Base-by-base conservation (phyloP, 805 yeast species). In the Candida glaebosa region DNA sequence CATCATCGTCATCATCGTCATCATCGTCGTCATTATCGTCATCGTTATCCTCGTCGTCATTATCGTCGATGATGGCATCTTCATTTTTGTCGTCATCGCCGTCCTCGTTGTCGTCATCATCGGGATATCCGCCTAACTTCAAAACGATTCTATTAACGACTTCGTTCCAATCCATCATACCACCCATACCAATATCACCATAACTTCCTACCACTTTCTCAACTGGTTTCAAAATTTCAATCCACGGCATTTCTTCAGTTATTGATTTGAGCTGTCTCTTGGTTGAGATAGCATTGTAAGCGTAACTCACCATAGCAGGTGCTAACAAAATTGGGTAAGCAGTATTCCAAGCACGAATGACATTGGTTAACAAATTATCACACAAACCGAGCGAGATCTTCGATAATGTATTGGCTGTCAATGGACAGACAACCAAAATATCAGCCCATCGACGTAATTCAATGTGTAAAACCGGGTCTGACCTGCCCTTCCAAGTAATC, bases 121-220 rank as follows among this genome's bases (percentile, higher is more conserved):
- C 78, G 1, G 75, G 75, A 46, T 68, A 70, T 37, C 79, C 65
- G 40, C 73, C 80, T 45, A 89, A 67, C 57, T 82, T 84, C 63
- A 81, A 71, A 16, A 86, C 95, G 37, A 87, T 74, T 52, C 81
- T 80, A 57, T 89, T 95, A 15, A 89, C 96, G 52, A 93, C 84
- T 60, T 90, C 97, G 59, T 87, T 85, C 80, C 95, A 88, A 53
- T 93, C 98, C 83, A 90, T 84, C 98, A 93, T 93, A 41, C 99
- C 98, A 37, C 99, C 98, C 88, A 93, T 85, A n/a, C 98, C 98
- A 42, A 93, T 89, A 53, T 91, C 98, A 46, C 99, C 98, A 67
- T 90, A 88, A 32, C 87, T 78, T 42, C 95, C 88, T 56, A 85
- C 81, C 4, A 91, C 96, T 62, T 91, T 91, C 61, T 91, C 99